Base-by-base conservation (phyloP, 345 rosid genomes). In the Populus deltoides region DNA sequence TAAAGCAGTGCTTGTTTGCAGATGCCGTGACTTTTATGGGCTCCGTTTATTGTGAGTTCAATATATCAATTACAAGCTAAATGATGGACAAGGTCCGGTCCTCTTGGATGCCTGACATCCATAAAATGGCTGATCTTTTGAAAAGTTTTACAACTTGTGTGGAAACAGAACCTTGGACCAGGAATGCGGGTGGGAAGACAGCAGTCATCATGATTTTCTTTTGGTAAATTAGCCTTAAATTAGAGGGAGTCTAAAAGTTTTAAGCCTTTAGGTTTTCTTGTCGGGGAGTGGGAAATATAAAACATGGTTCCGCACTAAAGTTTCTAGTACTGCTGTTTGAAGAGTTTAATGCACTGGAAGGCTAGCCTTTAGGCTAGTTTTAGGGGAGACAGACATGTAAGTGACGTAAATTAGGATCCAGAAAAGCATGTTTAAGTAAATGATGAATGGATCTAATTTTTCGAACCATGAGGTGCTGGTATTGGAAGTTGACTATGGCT, bases 1-100 rank as follows among this genome's bases (percentile, higher is more conserved):
- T 71, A 75, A 77, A 85, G 29, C 53, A 75, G 43, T 49, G 53
- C 62, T 71, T 68, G 66, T 74, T 71, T 35, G 70, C 82, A 85
- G 80, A 75, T 82, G 87, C 78, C 20, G 66, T 69, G 77, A 78
- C 38, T 63, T 25, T 69, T 25, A 41, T 2, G 45, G 45, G 45
- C 45, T 57, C 0, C 35, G 73, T 65, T 75, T 43, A 22, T 71
- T 74, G 39, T 51, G 25, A 47, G 49, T 25, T 71, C 41, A 49
- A 45, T 31, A 1, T 65, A 12, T 13, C 51, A 13, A 45, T 45
- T 45, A 45, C 51, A 45, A 45, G 51, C 51, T 13, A 13, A 0
- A 13, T 47, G 51, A 39, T 8, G 43, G 43, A 12, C 18, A 47
- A 13, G 51, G 51, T 47, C 51, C 15, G 51, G 51, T 4, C 18